Conservation (phyloP, 768 basidiomycete genomes). For the Hydnum rufescens region DNA sequence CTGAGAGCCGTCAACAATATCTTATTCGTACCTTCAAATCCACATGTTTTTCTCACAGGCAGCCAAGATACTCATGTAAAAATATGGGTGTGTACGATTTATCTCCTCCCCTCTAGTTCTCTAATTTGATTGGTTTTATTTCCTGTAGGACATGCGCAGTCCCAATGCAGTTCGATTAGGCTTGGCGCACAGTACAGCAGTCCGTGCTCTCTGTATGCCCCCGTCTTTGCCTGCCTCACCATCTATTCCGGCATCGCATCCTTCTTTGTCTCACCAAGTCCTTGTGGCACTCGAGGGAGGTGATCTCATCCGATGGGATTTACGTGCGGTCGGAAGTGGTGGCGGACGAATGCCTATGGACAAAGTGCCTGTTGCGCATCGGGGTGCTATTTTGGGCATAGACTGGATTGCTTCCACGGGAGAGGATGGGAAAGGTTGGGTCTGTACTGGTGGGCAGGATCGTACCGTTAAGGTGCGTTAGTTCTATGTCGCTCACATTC, state of each 20-base stretch:
- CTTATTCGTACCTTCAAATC: constrained; percentile 3
- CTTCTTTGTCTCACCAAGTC: constrained; percentile 3
- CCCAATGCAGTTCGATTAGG: constrained; percentile 3
- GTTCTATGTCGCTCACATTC: no score
- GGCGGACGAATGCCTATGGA: neutral
- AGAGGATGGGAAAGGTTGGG: constrained; percentile 29
- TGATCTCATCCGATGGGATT: constrained; percentile 32
- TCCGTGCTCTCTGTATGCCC: constrained; percentile 5
- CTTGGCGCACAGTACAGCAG: constrained; percentile 2
- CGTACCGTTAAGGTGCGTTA: constrained; percentile 46
- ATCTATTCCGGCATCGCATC: no score
- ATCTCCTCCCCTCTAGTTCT: no score
- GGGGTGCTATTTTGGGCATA: constrained; percentile 45
- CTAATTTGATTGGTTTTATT: neutral
- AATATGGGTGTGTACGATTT: constrained; percentile 5
- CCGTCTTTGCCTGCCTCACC: neutral
- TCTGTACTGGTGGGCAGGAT: constrained; percentile 63
- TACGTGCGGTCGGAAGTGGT: constrained; percentile 19
- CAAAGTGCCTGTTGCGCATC: constrained; percentile 59
- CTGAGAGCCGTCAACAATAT: constrained; percentile 8
- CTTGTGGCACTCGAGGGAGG: constrained; percentile 9
- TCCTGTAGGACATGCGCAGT: constrained; percentile 5
- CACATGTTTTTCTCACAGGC: constrained; percentile 7
- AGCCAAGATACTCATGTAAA: constrained; percentile 10
- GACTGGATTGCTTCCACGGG: constrained; percentile 44